Base-by-base conservation (phyloP, 345 rosid genomes). In the Anastatica hierochuntica region DNA sequence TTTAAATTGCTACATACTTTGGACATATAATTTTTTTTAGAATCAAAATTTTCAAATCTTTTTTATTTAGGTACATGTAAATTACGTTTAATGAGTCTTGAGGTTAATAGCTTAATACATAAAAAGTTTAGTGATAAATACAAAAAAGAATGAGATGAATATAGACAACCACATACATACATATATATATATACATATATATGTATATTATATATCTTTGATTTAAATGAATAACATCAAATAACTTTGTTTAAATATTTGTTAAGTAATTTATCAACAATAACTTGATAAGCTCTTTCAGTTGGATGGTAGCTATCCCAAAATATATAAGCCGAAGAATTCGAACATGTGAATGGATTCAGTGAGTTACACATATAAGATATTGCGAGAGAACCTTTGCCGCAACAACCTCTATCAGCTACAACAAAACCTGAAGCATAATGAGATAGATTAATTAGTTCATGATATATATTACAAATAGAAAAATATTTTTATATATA, bases 291-390 rank as follows among this genome's bases (percentile, higher is more conserved):
- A 7, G 80, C 74, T 46, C 43, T 52, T 51, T 80, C 86, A 0
- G 86, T 73, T 3, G 86, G 86, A 66, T 80, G 86, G 17, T 68
- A 77, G 50, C 82, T 77, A 56, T 80, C 80, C 80, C 82, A 80
- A 35, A 77, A 80, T 4, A 80, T 35, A 50, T 77, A 69, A 1
- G 56, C 53, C 0, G 79, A 68, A 5, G 23, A 63, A 40, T 80
- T 60, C 2, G 54, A 1, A 43, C 86, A 80, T 6, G 53, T 48
- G 18, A 53, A 39, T 7, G 78, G 58, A 56, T 33, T 51, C n/a
- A 57, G 5, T 10, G 26, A 21, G 49, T 73, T 80, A 38, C 86
- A 80, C n/a, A 80, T 34, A 6, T 63, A 8, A 18, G 74, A 66
- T 12, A 71, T 64, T 45, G 67, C 86, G 15, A 80, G 38, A 30